These are phyloP conservation scores for Chrysanthemum seticuspe DNA, from an alignment of 129 eudicot species.

Conservation along the genomic window DNA sequence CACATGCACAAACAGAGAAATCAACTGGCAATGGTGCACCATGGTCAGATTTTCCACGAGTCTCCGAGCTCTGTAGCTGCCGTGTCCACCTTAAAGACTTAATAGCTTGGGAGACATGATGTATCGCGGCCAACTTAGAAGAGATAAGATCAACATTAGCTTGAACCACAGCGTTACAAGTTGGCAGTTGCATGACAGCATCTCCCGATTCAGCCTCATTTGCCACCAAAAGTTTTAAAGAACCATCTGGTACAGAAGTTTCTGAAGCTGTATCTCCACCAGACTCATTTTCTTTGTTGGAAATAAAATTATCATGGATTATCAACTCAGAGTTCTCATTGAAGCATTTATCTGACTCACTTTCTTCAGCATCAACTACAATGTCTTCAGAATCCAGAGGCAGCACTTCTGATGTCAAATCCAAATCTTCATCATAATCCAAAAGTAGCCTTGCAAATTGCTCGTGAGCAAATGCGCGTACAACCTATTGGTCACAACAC, in stretches of 20 bases:
- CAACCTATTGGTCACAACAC: conserved; percentile 55
- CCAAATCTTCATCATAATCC: conserved; percentile 65
- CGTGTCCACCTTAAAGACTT: conserved; percentile 90
- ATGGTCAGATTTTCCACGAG: conserved; percentile 29
- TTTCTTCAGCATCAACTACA: conserved; percentile 61
- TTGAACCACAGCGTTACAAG: conserved; percentile 39
- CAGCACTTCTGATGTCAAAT: conserved; percentile 59
- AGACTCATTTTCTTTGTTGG: conserved; percentile 24
- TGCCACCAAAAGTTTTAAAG: conserved; percentile 28
- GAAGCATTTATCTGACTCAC: conserved; percentile 53
- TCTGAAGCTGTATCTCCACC: conserved; percentile 15
- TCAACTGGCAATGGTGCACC: conserved; percentile 32
- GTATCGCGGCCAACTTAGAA: conserved; percentile 85
- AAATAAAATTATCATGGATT: conserved; percentile 41
- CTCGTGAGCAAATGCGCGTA: conserved; percentile 96
- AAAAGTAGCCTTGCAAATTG: conserved; percentile 95
- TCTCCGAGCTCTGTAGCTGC: conserved; percentile 52
- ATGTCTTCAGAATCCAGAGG: conserved; percentile 58
- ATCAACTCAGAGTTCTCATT: conserved; percentile 46
- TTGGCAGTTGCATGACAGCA: conserved; percentile 17
- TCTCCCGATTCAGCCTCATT: conserved; percentile 26
- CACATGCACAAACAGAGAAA: conserved; percentile 91
- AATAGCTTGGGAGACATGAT: conserved; percentile 96
- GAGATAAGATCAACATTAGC: conserved; percentile 54
- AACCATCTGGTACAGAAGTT: background rate